Conservation (phyloP, 2,329 filamentous ascomycete genomes). For the Ophiostoma perfectum region DNA sequence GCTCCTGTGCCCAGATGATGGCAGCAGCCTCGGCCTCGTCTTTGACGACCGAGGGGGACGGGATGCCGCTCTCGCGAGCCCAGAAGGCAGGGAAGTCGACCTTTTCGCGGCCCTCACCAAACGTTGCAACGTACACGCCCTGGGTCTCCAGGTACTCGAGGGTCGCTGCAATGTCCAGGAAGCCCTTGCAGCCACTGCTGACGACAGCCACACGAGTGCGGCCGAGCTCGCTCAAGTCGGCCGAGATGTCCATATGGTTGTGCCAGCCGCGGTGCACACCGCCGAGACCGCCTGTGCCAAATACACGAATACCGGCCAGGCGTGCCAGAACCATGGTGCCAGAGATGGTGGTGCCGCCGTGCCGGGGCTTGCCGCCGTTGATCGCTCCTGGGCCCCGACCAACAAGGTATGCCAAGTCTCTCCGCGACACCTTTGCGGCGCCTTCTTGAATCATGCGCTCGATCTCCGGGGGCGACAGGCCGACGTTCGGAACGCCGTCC, state of each 20-base stretch:
- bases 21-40: slow-evolving; percentile 78
- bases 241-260: slow-evolving; percentile 84
- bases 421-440: slow-evolving; percentile 76
- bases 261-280: slow-evolving; percentile 90
- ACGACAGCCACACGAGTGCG: slow-evolving; percentile 84
- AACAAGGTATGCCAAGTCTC: slow-evolving; percentile 77
- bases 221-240: slow-evolving; percentile 89
- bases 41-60: slow-evolving; percentile 68
- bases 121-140: slow-evolving; percentile 79
- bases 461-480: slow-evolving; percentile 67
- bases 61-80: slow-evolving; percentile 76
- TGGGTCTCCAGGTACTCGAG: slow-evolving; percentile 70
- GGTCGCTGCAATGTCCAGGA: slow-evolving; percentile 85
- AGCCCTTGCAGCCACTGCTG: slow-evolving; percentile 89
- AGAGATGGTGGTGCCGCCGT: slow-evolving; percentile 89
- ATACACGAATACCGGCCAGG: slow-evolving; percentile 81
- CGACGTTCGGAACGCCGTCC: slow-evolving; percentile 75
- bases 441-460: slow-evolving; percentile 64
- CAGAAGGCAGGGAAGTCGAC: slow-evolving; percentile 93
- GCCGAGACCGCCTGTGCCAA: slow-evolving; percentile 90
- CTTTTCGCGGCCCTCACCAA: slow-evolving; percentile 62
- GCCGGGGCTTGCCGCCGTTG: slow-evolving; percentile 51
- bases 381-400: slow-evolving; percentile 39
- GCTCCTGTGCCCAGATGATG: slow-evolving; percentile 76
- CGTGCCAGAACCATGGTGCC: slow-evolving; percentile 88